Base-by-base conservation (phyloP, 768 basidiomycete species). In the Tubosaeta sp. region DNA sequence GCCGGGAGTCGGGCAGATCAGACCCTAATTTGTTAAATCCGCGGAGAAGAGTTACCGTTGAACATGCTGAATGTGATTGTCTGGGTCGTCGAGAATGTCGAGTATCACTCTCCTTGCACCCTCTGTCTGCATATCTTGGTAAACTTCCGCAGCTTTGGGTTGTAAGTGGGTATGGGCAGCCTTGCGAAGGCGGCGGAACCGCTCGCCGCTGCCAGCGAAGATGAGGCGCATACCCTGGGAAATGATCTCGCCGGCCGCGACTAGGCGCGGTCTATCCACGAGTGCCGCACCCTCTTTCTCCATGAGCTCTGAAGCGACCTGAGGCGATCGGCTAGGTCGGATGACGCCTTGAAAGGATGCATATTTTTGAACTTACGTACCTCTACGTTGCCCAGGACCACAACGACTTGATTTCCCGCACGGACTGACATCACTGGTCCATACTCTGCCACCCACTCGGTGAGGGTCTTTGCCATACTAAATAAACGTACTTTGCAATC, bases 251-350 rank as follows among this genome's bases (percentile, higher is more conserved):
- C 76, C 76, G 0, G 73, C 81, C 0, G 82, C 71, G 40, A 82
- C 76, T 18, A 65, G 67, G 2, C 59, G 57, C 11, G 81, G 81
- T 30, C 82, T 66, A 55, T 84, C 81, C 0, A 71, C 73, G 13
- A 77, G 66, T 0, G 68, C 56, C 0, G 73, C 76, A 0, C 82
- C 80, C 57, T 81, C 76, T 41, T 78, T 77, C 61, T 83, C 82
- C 79, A 83, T 78, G 49, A 83, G 76, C 4, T 83, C 79, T 0
- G 76, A 68, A 0, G 80, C 80, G 3, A 75, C 76, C 61, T 82
- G 69, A 11, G 31, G 13, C 11, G 19, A 18, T 31, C 16, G 6
- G 5, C 25, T 29, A 13, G 29, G 12, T 19, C 21, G 10, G 36
- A 16, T 31, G 35, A 14, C 6, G 30, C 18, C 27, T 18, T 14